These are phyloP conservation scores for Albugo candida DNA, from an alignment of 352 stramenopile species.

Conservation along the genomic window DNA sequence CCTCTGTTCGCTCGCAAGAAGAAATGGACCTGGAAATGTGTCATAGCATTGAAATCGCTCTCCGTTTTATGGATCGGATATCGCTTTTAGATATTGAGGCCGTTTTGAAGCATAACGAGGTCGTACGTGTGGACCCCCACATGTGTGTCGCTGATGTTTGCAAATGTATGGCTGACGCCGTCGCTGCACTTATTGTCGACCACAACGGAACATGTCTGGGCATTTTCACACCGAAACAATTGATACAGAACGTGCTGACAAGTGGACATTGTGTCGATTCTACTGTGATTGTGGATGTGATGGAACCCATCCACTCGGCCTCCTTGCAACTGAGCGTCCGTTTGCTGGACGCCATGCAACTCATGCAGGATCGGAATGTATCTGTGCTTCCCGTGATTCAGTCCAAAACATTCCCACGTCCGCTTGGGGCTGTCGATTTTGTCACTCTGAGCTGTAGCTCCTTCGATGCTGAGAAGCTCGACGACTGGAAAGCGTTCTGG, in stretches of 20 bases:
- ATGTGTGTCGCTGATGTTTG: too few relatives aligned
- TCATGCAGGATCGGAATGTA: constrained; percentile 97
- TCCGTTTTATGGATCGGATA: too few relatives aligned
- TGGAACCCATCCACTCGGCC: constrained; percentile 90
- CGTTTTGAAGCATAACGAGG: too few relatives aligned
- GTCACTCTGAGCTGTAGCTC: constrained; percentile 76
- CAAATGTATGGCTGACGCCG: too few relatives aligned
- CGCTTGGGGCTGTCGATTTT: constrained; percentile 64
- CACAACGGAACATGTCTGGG: constrained; percentile 79
- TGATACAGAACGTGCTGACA: constrained; percentile 88
- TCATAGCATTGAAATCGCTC: too few relatives aligned
- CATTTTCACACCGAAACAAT: constrained; percentile 94
- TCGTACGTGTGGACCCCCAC: too few relatives aligned
- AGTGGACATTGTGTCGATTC: constrained; percentile 77
- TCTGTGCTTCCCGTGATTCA: constrained; percentile 93
- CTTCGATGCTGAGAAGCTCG: constrained; percentile 63
- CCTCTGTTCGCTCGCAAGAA: constrained; percentile 67
- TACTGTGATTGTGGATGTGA: constrained; percentile 86
- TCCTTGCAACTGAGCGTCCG: constrained; percentile 80
- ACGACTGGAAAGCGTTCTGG: constrained; percentile 77
- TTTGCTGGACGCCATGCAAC: constrained; percentile 93
- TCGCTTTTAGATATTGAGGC: too few relatives aligned
- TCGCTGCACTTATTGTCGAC: constrained; percentile 79
- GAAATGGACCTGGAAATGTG: constrained; percentile 60
- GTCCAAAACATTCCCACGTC: constrained; percentile 31